These are phyloP conservation scores for Volvariella volvacea DNA, from an alignment of 1,284 basidiomycete species.

Conservation along the genomic window DNA sequence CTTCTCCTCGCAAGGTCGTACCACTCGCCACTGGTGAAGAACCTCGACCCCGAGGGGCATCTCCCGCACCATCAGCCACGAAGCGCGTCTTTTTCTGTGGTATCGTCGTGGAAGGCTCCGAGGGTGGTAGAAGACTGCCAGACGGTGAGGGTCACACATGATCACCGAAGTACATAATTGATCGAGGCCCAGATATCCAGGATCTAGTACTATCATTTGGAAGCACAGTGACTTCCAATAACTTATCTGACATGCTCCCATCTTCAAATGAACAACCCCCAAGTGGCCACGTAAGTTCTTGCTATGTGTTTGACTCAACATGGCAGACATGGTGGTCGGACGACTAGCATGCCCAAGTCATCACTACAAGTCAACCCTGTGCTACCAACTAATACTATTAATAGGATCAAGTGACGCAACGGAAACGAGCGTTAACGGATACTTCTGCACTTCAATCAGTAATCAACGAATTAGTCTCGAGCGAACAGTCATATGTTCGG, in stretches of 20 bases:
- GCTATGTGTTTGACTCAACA: constrained; percentile 1
- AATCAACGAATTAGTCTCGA: constrained; percentile 71
- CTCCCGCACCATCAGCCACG: constrained; percentile 38
- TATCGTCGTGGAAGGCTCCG: constrained; percentile 74
- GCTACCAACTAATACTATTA: constrained; percentile 8
- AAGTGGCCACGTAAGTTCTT: constrained; percentile 34
- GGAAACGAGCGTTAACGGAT: constrained; percentile 55
- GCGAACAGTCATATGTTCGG: constrained; percentile 74
- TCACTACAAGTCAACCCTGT: constrained; percentile 13
- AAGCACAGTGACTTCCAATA: constrained; percentile 42
- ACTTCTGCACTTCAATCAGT: constrained; percentile 59
- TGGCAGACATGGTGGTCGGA: constrained; percentile 5
- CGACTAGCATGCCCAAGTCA: neutral
- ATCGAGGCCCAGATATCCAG: constrained; percentile 53
- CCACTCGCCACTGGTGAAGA: constrained; percentile 64
- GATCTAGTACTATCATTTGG: constrained; percentile 73
- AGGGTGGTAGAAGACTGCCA: constrained; percentile 56
- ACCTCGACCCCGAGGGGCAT: constrained; percentile 30
- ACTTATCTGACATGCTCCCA: constrained; percentile 35
- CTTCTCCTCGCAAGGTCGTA: constrained; percentile 65
- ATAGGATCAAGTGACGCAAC: constrained; percentile 33
- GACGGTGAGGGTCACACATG: constrained; percentile 43
- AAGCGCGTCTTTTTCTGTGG: constrained; percentile 76
- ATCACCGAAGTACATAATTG: constrained; percentile 7
- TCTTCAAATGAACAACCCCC: constrained; percentile 31